phyloP scores from a whole-genome alignment of 1,284 basidiomycete species.

The Vanrija humicola region DNA sequence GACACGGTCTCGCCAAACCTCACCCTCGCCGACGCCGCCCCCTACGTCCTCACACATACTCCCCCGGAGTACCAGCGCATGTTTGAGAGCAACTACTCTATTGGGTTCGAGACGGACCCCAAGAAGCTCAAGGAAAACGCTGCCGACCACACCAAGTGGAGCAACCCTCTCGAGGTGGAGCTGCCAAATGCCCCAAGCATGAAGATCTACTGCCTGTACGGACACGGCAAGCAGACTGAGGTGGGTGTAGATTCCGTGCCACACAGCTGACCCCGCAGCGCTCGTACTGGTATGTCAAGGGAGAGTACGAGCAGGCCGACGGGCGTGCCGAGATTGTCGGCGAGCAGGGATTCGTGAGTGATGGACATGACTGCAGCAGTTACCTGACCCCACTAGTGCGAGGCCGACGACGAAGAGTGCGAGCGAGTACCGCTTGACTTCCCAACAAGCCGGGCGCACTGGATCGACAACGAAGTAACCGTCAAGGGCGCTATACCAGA shows the following conservation, averaged over 20 bases:
- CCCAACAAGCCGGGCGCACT: constrained; percentile 61
- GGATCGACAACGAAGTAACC: constrained; percentile 79
- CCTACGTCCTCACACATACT: constrained; percentile 81
- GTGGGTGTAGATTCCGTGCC: constrained; percentile 48
- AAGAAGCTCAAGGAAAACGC: constrained; percentile 60
- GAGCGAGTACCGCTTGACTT: constrained; percentile 57
- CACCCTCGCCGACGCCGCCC: constrained; percentile 69
- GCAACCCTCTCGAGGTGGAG: constrained; percentile 25
- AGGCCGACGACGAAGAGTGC: constrained; percentile 48
- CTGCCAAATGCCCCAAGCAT: constrained; percentile 87
- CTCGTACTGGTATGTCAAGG: constrained; percentile 63
- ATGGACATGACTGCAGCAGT: too few species aligned
- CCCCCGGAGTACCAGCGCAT: constrained; percentile 83
- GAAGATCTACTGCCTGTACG: constrained; percentile 92
- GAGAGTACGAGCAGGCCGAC: constrained; percentile 65
- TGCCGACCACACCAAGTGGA: constrained; percentile 57
- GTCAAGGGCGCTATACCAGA: constrained; percentile 62
- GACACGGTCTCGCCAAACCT: constrained; percentile 60
- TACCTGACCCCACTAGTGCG: constrained; percentile 44
- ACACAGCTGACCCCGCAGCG: constrained; percentile 28
- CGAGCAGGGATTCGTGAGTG: constrained; percentile 35
- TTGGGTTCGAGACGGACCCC: constrained; percentile 80
- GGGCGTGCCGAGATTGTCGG: constrained; percentile 53
- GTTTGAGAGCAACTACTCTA: constrained; percentile 86
- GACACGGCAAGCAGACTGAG: constrained; percentile 95